Evolutionary conservation across 257 asterid genomes (phyloP), one percentile per base, ranked within the genome.

Genomic region (Fraxinus anomala): DNA sequence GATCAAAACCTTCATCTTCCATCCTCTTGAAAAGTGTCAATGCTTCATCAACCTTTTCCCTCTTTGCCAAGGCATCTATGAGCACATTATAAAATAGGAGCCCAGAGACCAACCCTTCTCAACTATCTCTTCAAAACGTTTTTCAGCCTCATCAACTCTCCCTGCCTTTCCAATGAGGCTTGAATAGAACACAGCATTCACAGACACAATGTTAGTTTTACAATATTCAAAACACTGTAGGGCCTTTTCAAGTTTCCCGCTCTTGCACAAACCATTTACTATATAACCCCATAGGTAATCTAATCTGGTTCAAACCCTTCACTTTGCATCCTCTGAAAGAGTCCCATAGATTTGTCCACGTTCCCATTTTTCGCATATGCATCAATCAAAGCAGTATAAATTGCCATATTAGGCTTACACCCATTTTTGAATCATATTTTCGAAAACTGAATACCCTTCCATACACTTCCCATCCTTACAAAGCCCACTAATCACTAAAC

Each of bases 101-200:
- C 93, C 98, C 23, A 85, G 86, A n/a, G 93, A 85, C 30, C 28
- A 89, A 1, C 96, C 97, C 75, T 77, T 87, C 79, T 81, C 91
- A 21, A 76, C 87, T 97, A 95, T 95, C 80, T 93, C 95, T 26
- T 88, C 88, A 40, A 96, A 96, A 79, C 90, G 89, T 33, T 80
- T 88, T 76, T 87, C 90, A 31, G 97, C 97, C 83, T 93, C 97
- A 6, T 79, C 87, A 26, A 91, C 68, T 71, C 93, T 88, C 80
- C 94, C 97, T 14, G 89, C 91, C 86, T 92, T 96, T 13, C 99
- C 99, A 69, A 96, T 93, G 79, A 96, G 92, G 86, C 95, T 93
- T 10, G 97, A 93, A 72, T 92, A 96, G 69, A 93, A 49, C 51
- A 89, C 85, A 26, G 88, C 89, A 66, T 91, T 96, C 14, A 89